Evolutionary conservation across 2,329 filamentous ascomycete genomes (phyloP), one percentile per base, ranked within the genome.

Genomic region (Ophiocordyceps camponoti-rufipedis): DNA sequence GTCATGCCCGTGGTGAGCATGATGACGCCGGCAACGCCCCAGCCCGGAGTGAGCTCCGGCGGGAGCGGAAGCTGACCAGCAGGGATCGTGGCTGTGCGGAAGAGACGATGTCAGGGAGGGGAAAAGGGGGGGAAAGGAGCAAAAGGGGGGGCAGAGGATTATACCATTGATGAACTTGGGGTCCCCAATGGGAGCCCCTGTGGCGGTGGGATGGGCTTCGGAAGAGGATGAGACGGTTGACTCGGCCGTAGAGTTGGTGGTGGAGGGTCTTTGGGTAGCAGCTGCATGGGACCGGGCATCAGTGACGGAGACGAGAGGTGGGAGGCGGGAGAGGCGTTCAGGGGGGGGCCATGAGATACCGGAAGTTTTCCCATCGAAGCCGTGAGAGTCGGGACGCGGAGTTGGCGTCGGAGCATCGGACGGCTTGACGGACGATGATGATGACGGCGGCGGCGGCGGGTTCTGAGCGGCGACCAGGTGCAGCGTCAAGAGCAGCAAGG

Each of bases 11-110:
- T 75, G 4, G 78, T 57, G 41, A 96, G 69, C 48, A 96, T 68
- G 44, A 95, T 67, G 18, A 80, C 74, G 23, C 88, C 89, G 32
- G 79, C 80, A 43, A 95, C 74, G 3, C 78, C 85, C 62, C 85
- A 79, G 39, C 80, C 86, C 3, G 89, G 87, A 2, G 86, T 94
- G 43, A 96, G 70, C 46, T 61, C 63, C 0, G 89, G 87, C 23
- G 74, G 55, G 32, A 94, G 65, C 0, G 89, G 89, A 16, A 95
- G 69, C 44, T 72, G 58, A 42, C 70, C 71, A 5, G 56, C 58
- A 3, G 66, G 61, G 42, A 75, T 64, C 2, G 66, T 68, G 29
- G 56, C 71, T 74, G 48, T 13, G 2, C 10, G 12, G 7, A n/a
- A 19, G 39, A 12, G 31, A 18, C n/a, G 35, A 32, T 19, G 42